Percentiles rank a stretch among this genome's conserved stretches.
Conservation (phyloP, 2,329 filamentous ascomycete genomes). For the Xylariomycetidae sp. region DNA sequence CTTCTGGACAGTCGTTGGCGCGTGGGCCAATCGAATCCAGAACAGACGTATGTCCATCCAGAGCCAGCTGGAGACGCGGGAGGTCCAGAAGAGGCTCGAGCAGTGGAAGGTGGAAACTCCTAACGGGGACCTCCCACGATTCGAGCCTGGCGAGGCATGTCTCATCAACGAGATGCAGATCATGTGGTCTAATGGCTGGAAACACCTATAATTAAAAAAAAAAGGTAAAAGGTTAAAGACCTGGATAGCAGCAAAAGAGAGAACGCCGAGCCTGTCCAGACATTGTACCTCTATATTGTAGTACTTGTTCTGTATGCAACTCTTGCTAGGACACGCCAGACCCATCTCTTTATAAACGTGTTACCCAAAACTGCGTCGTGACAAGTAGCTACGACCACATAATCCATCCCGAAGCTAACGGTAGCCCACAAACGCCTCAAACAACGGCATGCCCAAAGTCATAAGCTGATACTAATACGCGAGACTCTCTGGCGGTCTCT, state of each 20-base stretch:
- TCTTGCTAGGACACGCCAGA: too few relatives aligned
- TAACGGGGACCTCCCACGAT: conserved; percentile 21
- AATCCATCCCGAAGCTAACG: too few relatives aligned
- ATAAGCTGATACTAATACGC: too few relatives aligned
- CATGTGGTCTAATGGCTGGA: conserved; percentile 52
- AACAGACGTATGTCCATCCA: conserved; percentile 27
- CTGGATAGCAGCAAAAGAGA: background rate
- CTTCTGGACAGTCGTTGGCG: conserved; percentile 39
- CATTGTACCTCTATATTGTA: too few relatives aligned
- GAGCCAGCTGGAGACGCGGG: conserved; percentile 29
- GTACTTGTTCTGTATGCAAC: too few relatives aligned
- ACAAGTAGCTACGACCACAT: too few relatives aligned
- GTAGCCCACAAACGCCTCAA: too few relatives aligned
- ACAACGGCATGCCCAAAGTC: too few relatives aligned
- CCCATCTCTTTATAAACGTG: too few relatives aligned
- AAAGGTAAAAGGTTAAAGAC: background rate
- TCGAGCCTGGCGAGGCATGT: conserved; percentile 42
- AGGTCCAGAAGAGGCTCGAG: conserved; percentile 34
- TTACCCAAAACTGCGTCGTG: too few relatives aligned
- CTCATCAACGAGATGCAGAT: conserved; percentile 57
- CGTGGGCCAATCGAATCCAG: conserved; percentile 30
- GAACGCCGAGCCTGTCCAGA: too few relatives aligned
- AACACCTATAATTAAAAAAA: conserved; percentile 44
- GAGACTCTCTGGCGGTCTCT: background rate
- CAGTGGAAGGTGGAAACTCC: conserved; percentile 33